Conservation (phyloP, 306 rosid genomes). For the Corylus americana region DNA sequence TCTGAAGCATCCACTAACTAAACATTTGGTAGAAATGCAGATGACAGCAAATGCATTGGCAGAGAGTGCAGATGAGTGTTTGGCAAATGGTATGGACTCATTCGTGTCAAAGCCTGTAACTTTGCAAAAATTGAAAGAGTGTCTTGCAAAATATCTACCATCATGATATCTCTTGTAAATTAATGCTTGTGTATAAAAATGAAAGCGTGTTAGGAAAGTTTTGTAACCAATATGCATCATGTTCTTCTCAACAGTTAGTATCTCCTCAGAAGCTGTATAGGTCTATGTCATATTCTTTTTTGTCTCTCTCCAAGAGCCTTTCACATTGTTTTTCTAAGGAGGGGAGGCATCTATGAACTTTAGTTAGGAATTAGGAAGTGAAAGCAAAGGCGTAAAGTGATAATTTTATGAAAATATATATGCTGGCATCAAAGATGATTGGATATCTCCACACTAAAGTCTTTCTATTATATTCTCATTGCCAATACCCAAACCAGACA, state of each 20-base stretch:
- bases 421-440: no score
- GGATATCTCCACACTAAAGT: neutral
- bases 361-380: constrained; percentile 11
- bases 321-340: constrained; percentile 23
- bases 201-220: constrained; percentile 59
- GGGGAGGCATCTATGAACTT: neutral
- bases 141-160: constrained; percentile 55
- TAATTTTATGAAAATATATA: neutral
- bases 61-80: constrained; percentile 92
- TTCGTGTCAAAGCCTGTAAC: constrained; percentile 86
- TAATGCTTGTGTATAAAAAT: constrained; percentile 46
- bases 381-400: neutral
- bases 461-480: neutral
- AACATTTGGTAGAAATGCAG: constrained; percentile 37
- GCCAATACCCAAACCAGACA: no score
- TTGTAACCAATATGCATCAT: constrained; percentile 48
- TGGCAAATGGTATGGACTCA: constrained; percentile 83
- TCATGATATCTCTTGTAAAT: constrained; percentile 54
- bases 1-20: neutral
- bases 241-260: constrained; percentile 32
- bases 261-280: constrained; percentile 50
- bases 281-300: constrained; percentile 26
- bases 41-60: constrained; percentile 87
- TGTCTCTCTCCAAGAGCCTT: constrained; percentile 14
- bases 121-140: constrained; percentile 65